These are phyloP conservation scores for Rhodomyrtus tomentosa DNA, from an alignment of 345 rosid genomes.

Conservation along the genomic window DNA sequence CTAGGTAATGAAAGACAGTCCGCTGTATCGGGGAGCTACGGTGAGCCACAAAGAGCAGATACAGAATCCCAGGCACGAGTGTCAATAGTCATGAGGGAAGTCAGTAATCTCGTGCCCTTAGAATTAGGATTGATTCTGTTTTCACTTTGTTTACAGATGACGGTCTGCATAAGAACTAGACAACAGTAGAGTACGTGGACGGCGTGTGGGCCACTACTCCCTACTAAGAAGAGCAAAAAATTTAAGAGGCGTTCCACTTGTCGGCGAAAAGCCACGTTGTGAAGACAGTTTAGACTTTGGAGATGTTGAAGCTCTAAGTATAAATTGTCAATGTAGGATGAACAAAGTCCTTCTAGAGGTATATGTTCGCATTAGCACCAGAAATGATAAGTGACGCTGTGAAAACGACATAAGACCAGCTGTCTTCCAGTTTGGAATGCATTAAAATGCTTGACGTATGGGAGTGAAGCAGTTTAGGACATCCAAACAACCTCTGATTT, in stretches of 20 bases:
- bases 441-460: background rate
- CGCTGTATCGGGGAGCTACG: slow-evolving; percentile 59
- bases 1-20: slow-evolving; percentile 42
- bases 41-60: slow-evolving; percentile 35
- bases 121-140: background rate
- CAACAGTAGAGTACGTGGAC: background rate
- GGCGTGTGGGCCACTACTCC: background rate
- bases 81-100: background rate
- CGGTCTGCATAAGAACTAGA: background rate
- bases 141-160: background rate
- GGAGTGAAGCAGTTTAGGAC: background rate
- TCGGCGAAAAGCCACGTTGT: background rate
- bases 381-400: background rate
- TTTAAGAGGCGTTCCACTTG: background rate
- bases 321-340: background rate
- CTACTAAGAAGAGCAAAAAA: background rate
- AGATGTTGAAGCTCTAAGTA: background rate
- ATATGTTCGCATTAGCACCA: background rate
- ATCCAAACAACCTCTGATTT: background rate
- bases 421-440: background rate
- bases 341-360: background rate
- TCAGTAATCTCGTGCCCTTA: background rate
- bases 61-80: background rate
- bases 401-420: background rate
- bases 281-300: background rate